Evolutionary conservation across 2,329 filamentous ascomycete genomes (phyloP).

Genomic region (Aschersonia sp.): DNA sequence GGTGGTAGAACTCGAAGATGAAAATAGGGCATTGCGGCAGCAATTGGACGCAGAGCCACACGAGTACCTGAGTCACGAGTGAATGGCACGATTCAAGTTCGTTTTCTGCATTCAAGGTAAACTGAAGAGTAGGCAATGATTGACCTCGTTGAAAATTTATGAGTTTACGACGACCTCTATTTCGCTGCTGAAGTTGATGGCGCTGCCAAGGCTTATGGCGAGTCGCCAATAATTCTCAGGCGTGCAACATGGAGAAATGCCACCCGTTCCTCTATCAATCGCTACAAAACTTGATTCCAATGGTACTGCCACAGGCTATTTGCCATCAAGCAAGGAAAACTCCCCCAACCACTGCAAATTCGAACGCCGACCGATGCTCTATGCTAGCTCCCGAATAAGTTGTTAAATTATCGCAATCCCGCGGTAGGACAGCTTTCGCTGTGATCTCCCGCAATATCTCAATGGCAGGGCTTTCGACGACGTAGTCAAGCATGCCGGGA

Average conservation of each 20-base stretch:
- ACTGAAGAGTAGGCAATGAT: too few species aligned
- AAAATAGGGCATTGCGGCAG: slow-evolving; percentile 18
- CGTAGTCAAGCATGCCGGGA: slow-evolving; percentile 26
- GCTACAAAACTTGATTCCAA: too few species aligned
- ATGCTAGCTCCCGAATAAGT: slow-evolving; percentile 19
- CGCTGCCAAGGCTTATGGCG: too few species aligned
- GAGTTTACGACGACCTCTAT: too few species aligned
- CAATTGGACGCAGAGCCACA: slow-evolving; percentile 8
- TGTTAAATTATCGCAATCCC: neutral
- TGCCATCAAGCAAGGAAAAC: slow-evolving; percentile 5
- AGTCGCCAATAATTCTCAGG: too few species aligned
- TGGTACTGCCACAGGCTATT: neutral
- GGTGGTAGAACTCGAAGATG: slow-evolving; percentile 35
- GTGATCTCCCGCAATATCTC: neutral
- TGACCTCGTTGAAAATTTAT: too few species aligned
- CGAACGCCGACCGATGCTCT: slow-evolving; percentile 21
- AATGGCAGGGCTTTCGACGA: slow-evolving; percentile 3
- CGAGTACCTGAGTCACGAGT: slow-evolving; percentile 6
- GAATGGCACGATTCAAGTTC: neutral
- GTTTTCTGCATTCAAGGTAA: too few species aligned
- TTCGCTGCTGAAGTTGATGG: too few species aligned
- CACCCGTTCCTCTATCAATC: too few species aligned
- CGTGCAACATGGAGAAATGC: too few species aligned
- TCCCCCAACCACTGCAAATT: slow-evolving; percentile 9
- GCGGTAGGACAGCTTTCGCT: too few species aligned